phyloP scores from a whole-genome alignment of 208 protist species.

The Angomonas desouzai region DNA sequence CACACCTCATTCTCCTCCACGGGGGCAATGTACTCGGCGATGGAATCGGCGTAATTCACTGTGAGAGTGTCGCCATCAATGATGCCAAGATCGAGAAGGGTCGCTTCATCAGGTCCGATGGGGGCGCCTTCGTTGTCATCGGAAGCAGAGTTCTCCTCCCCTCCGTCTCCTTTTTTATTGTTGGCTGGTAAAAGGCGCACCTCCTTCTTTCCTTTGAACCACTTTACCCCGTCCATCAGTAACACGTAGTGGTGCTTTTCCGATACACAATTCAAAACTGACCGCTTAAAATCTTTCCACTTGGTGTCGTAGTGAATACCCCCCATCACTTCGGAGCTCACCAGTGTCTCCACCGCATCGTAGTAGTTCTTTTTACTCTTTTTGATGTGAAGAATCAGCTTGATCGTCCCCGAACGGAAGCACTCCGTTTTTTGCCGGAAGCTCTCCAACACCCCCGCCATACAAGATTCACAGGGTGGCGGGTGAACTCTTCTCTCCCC shows the following conservation, averaged over 20 bases:
- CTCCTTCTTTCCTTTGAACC: constrained; percentile 54
- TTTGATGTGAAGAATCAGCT: constrained; percentile 61
- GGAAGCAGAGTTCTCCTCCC: not conserved
- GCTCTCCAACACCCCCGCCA: constrained; percentile 23
- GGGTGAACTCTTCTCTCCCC: constrained; percentile 41
- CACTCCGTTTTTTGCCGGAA: constrained; percentile 33
- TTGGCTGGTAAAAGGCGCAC: constrained; percentile 14
- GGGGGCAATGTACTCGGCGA: constrained; percentile 25
- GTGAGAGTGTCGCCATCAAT: constrained; percentile 56
- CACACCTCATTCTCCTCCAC: constrained; percentile 35
- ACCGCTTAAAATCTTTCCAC: constrained; percentile 40
- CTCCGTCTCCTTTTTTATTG: not conserved
- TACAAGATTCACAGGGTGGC: constrained; percentile 37
- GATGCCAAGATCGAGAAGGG: constrained; percentile 67
- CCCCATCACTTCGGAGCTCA: constrained; percentile 16
- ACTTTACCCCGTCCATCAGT: constrained; percentile 36
- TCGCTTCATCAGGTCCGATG: constrained; percentile 30
- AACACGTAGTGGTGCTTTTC: constrained; percentile 53
- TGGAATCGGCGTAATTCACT: constrained; percentile 48
- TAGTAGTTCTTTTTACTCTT: constrained; percentile 75
- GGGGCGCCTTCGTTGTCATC: not conserved
- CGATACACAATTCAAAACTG: constrained; percentile 42
- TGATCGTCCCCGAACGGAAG: constrained; percentile 57
- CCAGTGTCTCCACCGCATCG: constrained; percentile 50
- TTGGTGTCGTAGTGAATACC: constrained; percentile 67